Percentiles rank a stretch among this genome's conserved stretches.
These are phyloP conservation scores for Alternaria burnsii DNA, from an alignment of 2,329 filamentous ascomycete genomes.

Conservation along the genomic window DNA sequence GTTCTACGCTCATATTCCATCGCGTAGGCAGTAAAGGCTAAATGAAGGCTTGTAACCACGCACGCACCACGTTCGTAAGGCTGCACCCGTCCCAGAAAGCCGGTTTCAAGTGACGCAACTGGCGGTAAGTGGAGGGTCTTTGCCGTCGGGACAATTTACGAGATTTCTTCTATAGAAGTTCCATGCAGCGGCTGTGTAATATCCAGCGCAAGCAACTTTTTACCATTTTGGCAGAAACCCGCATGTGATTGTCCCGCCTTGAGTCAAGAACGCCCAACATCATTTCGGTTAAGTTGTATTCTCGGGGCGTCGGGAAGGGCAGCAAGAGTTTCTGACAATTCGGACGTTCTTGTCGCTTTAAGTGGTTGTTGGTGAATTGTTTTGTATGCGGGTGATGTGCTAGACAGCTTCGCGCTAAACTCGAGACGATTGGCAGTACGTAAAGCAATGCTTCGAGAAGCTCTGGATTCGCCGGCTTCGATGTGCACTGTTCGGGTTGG, in stretches of 20 bases:
- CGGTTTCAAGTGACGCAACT: constrained; percentile 26
- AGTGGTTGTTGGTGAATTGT: constrained; percentile 10
- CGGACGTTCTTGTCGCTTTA: constrained; percentile 1
- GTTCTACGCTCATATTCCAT: constrained; percentile 2
- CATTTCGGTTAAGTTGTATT: constrained; percentile 19
- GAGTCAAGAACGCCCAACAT: constrained; percentile 9
- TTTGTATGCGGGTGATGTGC: constrained; percentile 15
- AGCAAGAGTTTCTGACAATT: constrained; percentile 1
- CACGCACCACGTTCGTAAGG: constrained; percentile 18
- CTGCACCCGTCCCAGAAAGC: constrained; percentile 19
- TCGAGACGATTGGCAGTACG: constrained; percentile 37
- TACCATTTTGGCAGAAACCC: neutral
- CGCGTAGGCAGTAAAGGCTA: constrained; percentile 21
- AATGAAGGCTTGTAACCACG: constrained; percentile 16
- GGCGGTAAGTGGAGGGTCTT: constrained; percentile 15
- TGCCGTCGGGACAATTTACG: constrained; percentile 20
- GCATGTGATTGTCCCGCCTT: constrained; percentile 23
- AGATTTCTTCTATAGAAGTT: constrained; percentile 4
- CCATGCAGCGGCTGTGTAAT: constrained; percentile 12
- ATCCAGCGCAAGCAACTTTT: constrained; percentile 2
- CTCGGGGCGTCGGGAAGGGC: constrained; percentile 12
- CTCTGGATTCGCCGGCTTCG: constrained; percentile 30
- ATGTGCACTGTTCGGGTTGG: constrained; percentile 6
- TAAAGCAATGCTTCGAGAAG: constrained; percentile 36
- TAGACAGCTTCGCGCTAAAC: constrained; percentile 21